These are phyloP conservation scores for Carex cristatella DNA, from an alignment of 176 grass and related monocot species.

Conservation along the genomic window DNA sequence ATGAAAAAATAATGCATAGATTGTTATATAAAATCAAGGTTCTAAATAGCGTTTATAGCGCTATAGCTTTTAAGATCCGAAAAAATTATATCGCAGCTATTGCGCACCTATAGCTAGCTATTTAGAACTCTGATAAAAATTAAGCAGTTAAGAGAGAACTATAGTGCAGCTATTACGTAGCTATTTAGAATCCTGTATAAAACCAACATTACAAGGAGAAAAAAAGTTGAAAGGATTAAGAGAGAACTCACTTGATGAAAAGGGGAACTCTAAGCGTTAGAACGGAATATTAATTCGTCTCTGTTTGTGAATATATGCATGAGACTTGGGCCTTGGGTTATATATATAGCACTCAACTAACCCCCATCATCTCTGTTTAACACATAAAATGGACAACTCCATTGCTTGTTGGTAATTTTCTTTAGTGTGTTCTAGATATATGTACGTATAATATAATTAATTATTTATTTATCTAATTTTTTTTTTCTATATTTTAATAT, in stretches of 20 bases:
- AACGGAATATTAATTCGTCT: neutral
- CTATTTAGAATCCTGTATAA: neutral
- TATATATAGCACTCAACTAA: neutral
- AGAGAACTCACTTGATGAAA: neutral
- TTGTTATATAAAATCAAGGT: neutral
- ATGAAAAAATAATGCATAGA: neutral
- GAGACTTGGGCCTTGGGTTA: neutral
- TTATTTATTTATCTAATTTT: neutral
- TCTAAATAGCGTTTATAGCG: too few relatives aligned
- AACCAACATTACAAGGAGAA: neutral
- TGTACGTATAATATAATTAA: neutral
- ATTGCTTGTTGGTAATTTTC: neutral
- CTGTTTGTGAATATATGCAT: neutral
- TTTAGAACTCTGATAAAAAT: too few relatives aligned
- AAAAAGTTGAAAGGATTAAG: neutral
- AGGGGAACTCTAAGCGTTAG: neutral
- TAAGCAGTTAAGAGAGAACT: too few relatives aligned
- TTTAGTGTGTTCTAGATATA: neutral
- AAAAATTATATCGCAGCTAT: too few relatives aligned
- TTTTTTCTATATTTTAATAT: neutral
- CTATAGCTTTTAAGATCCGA: too few relatives aligned
- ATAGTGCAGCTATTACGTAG: too few relatives aligned
- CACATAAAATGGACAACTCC: neutral
- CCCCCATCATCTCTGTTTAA: neutral
- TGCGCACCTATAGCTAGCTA: too few relatives aligned